Percentiles rank a stretch among this genome's conserved stretches.
Conservation (phyloP, 257 asterid species). For the Rehmannia glutinosa region DNA sequence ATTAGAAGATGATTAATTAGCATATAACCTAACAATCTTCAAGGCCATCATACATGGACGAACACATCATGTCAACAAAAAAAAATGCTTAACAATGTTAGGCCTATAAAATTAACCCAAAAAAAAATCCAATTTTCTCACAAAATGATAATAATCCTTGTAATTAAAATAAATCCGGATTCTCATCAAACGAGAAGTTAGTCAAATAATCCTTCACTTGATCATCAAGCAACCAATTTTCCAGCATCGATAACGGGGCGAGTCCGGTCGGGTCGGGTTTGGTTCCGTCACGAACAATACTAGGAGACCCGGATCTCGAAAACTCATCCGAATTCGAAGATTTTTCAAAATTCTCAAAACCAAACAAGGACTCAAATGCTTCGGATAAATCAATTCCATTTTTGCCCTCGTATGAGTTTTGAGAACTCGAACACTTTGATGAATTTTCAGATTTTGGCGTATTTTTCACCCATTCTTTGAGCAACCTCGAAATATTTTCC, state of each 20-base stretch:
- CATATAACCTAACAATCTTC: background rate
- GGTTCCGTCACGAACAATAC: slow-evolving; percentile 34
- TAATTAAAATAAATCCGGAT: slow-evolving; percentile 41
- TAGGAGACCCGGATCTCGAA: slow-evolving; percentile 44
- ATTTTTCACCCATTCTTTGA: slow-evolving; percentile 55
- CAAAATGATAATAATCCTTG: slow-evolving; percentile 3
- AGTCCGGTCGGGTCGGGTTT: slow-evolving; percentile 31
- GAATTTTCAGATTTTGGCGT: slow-evolving; percentile 28
- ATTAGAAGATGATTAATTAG: slow-evolving; percentile 10
- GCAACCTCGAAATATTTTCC: slow-evolving; percentile 70
- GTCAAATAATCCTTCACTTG: slow-evolving; percentile 45
- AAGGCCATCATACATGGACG: slow-evolving; percentile 3
- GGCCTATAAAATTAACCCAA: too few relatives aligned
- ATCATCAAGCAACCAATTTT: slow-evolving; percentile 70
- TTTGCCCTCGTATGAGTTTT: slow-evolving; percentile 35
- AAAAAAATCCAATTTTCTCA: background rate
- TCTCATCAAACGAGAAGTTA: slow-evolving; percentile 41
- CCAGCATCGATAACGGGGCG: slow-evolving; percentile 49
- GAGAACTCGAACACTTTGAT: slow-evolving; percentile 38
- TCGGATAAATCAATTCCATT: slow-evolving; percentile 35
- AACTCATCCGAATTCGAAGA: slow-evolving; percentile 47
- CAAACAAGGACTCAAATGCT: slow-evolving; percentile 54
- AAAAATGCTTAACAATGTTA: slow-evolving; percentile 24
- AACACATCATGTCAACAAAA: background rate
- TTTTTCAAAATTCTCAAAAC: slow-evolving; percentile 45